Percentiles rank a stretch among this genome's conserved stretches.
Conservation (phyloP, 345 rosid species). For the Cardamine occulta region DNA sequence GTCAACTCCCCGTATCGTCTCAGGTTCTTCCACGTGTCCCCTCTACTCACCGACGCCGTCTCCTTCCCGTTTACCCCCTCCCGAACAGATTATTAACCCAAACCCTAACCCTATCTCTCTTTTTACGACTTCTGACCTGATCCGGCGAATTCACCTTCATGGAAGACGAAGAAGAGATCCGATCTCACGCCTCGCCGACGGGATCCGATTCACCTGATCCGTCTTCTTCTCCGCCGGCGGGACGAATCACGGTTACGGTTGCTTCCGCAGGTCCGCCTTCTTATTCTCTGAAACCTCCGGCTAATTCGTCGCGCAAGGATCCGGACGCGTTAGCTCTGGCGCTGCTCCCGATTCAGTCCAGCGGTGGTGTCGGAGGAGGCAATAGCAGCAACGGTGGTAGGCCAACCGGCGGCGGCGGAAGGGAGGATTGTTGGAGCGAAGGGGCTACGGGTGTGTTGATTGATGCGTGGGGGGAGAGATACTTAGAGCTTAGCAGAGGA, state of each 20-base stretch:
- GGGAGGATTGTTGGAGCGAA: slow-evolving; percentile 99
- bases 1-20: slow-evolving; percentile 33
- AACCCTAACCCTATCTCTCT: slow-evolving; percentile 39
- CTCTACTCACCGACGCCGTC: slow-evolving; percentile 61
- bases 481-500: slow-evolving; percentile 88
- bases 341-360: slow-evolving; percentile 48
- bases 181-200: slow-evolving; percentile 36
- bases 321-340: slow-evolving; percentile 47
- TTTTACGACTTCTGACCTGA: slow-evolving; percentile 35
- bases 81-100: slow-evolving; percentile 31
- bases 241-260: slow-evolving; percentile 55
- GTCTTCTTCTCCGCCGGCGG: slow-evolving; percentile 48
- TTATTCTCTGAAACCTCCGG: slow-evolving; percentile 41
- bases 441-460: slow-evolving; percentile 79
- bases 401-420: slow-evolving; percentile 57
- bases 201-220: slow-evolving; percentile 43
- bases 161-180: slow-evolving; percentile 71
- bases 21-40: slow-evolving; percentile 57
- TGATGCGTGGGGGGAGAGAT: slow-evolving; percentile 94
- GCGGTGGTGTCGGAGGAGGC: slow-evolving; percentile 36
- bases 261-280: slow-evolving; percentile 48
- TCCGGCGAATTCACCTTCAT: slow-evolving; percentile 40
- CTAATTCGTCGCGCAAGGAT: slow-evolving; percentile 38
- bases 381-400: slow-evolving; percentile 42
- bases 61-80: slow-evolving; percentile 48